phyloP scores from a whole-genome alignment of 257 asterid genomes.

The Cruciata laevipes region DNA sequence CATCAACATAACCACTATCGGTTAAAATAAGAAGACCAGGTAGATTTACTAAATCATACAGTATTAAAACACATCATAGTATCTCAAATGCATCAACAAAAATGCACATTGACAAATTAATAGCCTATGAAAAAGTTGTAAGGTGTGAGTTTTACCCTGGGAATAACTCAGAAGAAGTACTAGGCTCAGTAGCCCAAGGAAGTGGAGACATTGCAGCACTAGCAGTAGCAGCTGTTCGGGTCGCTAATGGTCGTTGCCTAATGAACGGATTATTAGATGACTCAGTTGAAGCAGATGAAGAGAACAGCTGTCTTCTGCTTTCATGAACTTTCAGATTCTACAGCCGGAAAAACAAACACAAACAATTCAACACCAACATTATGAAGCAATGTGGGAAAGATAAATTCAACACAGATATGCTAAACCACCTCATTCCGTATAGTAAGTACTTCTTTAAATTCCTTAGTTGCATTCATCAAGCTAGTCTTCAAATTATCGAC shows the following conservation, averaged over 20 bases:
- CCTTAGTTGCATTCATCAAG: constrained; percentile 70
- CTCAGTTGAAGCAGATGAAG: constrained; percentile 67
- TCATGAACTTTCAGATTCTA: constrained; percentile 79
- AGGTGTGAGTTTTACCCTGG: constrained; percentile 39
- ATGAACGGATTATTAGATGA: constrained; percentile 50
- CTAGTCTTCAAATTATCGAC: constrained; percentile 78
- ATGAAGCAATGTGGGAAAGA: neutral
- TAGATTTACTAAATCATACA: neutral
- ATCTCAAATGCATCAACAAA: neutral
- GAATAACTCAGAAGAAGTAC: constrained; percentile 49
- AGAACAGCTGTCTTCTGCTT: constrained; percentile 66
- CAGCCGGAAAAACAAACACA: neutral
- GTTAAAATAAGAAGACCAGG: neutral
- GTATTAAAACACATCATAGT: neutral
- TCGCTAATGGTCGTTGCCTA: constrained; percentile 86
- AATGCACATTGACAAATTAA: neutral
- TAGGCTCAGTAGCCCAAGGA: constrained; percentile 65
- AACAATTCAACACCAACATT: neutral
- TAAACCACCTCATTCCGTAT: constrained; percentile 51
- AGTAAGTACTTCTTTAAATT: constrained; percentile 72
- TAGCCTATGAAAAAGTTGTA: neutral
- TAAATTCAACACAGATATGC: neutral
- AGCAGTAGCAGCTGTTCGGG: constrained; percentile 52
- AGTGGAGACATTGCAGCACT: constrained; percentile 61
- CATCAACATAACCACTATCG: neutral